Base-by-base conservation (phyloP, 169 alveolate genomes). In the Neospora caninum region DNA sequence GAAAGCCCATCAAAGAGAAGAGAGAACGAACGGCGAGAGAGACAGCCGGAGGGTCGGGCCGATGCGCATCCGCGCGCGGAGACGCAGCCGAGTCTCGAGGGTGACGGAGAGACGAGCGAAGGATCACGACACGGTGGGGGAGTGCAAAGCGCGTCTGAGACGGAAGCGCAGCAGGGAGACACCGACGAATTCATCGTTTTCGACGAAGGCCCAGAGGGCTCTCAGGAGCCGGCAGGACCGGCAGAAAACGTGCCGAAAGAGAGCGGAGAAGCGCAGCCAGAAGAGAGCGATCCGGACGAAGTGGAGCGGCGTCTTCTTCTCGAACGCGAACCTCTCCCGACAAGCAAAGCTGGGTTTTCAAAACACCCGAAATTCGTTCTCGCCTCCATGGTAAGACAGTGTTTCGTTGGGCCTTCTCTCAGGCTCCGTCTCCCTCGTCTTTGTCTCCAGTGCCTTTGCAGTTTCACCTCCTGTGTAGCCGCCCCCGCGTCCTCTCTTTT, bases 301-400 rank as follows among this genome's bases (percentile, higher is more conserved):
- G n/a, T 22, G 29, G 93, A 88, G 45, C 20, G 87, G 41, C 84
- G 38, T 22, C 88, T 41, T 6, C 93, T 88, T 34, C 18, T 88
- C 38, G 93, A 80, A 0, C 58, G 69, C 64, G 93, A 88, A 70
- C 93, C 93, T 9, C 93, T 88, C 38, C 93, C 93, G 39, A 88
- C 93, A 34, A 38, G 84, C 49, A 80, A 80, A 27, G 34, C 84
- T 7, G 93, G 93, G 22, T 88, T 88, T 42, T 31, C 31, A 39
- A 53, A 67, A 41, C 70, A 80, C 45, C 93, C 93, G 34, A 88
- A 88, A 42, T 88, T 88, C 42, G 93, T 88, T 10, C 69, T 88
- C 4, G 36, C 70, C 29, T 54, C 84, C 31, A n/a, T 41, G 42
- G 93, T 88, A 53, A 25, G 93, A 6, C 18, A 9, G 41, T n/a